These are phyloP conservation scores for Fusarium annulatum DNA, from an alignment of 2,329 filamentous ascomycete genomes.

Conservation along the genomic window DNA sequence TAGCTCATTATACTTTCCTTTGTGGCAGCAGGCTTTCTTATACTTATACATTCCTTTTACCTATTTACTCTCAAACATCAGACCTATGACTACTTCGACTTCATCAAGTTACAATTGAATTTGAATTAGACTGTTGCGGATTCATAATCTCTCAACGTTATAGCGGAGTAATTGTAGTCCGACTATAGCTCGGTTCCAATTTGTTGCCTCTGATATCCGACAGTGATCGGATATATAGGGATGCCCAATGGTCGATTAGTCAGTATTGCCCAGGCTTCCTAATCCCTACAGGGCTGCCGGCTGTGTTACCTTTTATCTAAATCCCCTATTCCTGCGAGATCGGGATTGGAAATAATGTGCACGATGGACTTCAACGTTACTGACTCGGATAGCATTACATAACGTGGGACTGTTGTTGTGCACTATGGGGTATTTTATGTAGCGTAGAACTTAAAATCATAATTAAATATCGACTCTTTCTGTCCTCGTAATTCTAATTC, in stretches of 20 bases:
- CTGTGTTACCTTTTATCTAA: fast-evolving
- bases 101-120: not conserved
- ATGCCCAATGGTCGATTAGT: not conserved
- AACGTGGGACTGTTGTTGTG: fast-evolving
- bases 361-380: not conserved
- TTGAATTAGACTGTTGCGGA: fast-evolving
- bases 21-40: not conserved
- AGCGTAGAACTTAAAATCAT: fast-evolving
- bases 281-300: fast-evolving
- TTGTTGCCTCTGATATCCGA: not conserved
- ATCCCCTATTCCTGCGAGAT: fast-evolving
- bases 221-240: not conserved
- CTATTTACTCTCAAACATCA: fast-evolving
- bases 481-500: fast-evolving
- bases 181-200: too few species aligned
- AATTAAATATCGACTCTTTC: fast-evolving
- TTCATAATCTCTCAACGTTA: not conserved
- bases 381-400: too few species aligned
- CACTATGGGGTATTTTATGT: fast-evolving
- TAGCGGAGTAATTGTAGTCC: not conserved
- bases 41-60: not conserved
- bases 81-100: fast-evolving
- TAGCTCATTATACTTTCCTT: not conserved
- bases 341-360: fast-evolving
- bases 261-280: not conserved